phyloP scores from a whole-genome alignment of 768 basidiomycete species.

The Mycena vitilis region DNA sequence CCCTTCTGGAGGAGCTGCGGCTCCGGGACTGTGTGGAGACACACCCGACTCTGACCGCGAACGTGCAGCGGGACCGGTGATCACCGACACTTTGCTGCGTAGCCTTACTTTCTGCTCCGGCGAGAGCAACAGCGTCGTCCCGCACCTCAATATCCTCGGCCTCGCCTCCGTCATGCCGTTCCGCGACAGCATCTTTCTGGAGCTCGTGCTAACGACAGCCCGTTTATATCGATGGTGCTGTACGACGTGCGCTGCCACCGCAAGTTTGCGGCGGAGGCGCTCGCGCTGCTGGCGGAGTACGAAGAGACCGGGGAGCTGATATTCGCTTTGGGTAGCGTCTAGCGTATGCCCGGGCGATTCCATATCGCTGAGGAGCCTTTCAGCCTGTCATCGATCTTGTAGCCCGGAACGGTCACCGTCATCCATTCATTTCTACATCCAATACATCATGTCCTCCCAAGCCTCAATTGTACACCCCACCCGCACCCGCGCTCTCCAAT shows the following conservation, averaged over 20 bases:
- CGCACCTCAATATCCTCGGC: neutral
- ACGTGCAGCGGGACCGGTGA: neutral
- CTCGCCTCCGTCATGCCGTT: neutral
- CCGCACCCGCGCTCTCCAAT: no score
- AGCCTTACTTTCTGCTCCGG: neutral
- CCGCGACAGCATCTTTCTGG: neutral
- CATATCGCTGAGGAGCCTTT: no score
- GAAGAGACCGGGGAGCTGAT: neutral
- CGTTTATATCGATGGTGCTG: neutral
- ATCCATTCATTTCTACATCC: no score
- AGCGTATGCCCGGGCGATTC: neutral
- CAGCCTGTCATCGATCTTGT: no score
- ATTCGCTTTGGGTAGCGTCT: neutral
- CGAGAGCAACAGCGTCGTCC: neutral
- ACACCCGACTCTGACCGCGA: no score
- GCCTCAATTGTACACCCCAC: no score
- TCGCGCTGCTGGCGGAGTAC: neutral
- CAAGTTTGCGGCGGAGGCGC: neutral
- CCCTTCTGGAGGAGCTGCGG: neutral
- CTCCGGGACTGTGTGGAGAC: neutral
- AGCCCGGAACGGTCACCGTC: no score
- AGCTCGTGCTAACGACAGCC: neutral
- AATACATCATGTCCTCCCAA: no score
- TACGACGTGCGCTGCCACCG: neutral
- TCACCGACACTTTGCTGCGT: conserved; percentile 11